Base-by-base conservation (phyloP, 208 protist genomes). In the Trypanosoma cruzi region DNA sequence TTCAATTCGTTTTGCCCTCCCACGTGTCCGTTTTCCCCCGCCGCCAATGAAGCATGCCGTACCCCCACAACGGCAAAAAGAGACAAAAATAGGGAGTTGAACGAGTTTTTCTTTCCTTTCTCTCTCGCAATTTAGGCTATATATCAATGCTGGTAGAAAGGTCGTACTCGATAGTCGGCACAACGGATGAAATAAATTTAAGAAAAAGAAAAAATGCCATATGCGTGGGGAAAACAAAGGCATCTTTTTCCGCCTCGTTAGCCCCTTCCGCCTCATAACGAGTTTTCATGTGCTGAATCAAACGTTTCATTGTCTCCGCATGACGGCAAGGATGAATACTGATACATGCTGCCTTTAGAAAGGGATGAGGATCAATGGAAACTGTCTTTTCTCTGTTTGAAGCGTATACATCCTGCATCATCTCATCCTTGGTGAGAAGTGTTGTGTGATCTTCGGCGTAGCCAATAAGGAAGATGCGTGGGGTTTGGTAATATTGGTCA, bases 361-460 rank as follows among this genome's bases (percentile, higher is more conserved):
- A 90, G 0, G 95, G 95, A 67, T 98, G 95, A 1, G 89, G 72
- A 56, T 97, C 92, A 28, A 99, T 97, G 0, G 98, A 99, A 4
- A 98, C 97, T 0, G 98, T 99, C 73, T 99, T 99, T n/a, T 97
- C 87, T 18, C 94, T 89, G 67, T 99, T 98, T 68, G 98, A 96
- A 24, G 88, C 81, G 64, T 94, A 97, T n/a, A 99, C 98, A 75
- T 99, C 98, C 75, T 99, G 84, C 49, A 99, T 98, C 73, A 99
- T 96, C 64, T 98, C 72, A 37, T 95, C 83, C 46, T 71, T 82
- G 58, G 78, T 79, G 8, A 99, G 86, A 13, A 87, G 95, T 37
- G 86, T 86, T 11, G 74, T 57, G 32, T 85, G 84, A 56, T 88
- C 80, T 54, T 78, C 71, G 22, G 80, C 68, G 67, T 99, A 99